Evolutionary conservation across 75 land plant genomes (phyloP), one percentile per base, ranked within the genome.

Genomic region (Pinus taeda): DNA sequence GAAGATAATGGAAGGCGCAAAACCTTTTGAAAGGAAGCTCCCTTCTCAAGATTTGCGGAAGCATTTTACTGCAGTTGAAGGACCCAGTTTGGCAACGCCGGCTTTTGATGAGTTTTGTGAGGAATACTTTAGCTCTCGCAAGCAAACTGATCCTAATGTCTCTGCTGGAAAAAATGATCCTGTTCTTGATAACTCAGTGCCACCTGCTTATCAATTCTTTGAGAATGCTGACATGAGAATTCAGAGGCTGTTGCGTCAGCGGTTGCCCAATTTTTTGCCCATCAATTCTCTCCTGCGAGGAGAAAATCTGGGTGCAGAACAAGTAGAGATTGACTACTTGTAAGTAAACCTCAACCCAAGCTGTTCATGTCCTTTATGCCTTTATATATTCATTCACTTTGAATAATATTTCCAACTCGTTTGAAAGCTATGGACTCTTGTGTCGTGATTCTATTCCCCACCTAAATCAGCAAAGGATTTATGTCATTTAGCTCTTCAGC

Each of bases 41-140:
- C 20, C 20, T 55, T 74, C 42, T 74, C 80, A 85, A 73, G 64
- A 29, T 80, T 57, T 79, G 18, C 80, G 83, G 84, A 76, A 86
- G 63, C 77, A 79, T 74, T 89, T 86, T 57, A 57, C 63, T 74
- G 62, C 75, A 53, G 57, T 58, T 60, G 75, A 82, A 76, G 74
- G 22, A 57, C 60, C 29, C 66, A 59, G 30, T 20, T 59, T 90
- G 39, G 80, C 87, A 36, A 87, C 92, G 17, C 89, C 89, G 66
- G 89, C 85, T 75, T 63, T 87, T 20, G 92, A 90, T 78, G 83
- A 85, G 60, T 72, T 87, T n/a, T 90, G 87, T 80, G 75, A 90
- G 77, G 89, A 87, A 64, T 87, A 85, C 67, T 81, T 85, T 59
- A 73, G n/a, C n/a, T 73, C 80, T 59, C 24, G 9, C 15, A 81